Evolutionary conservation across 257 asterid species (phyloP), one percentile per base, ranked within the genome.

Genomic region (Ilex asprella): DNA sequence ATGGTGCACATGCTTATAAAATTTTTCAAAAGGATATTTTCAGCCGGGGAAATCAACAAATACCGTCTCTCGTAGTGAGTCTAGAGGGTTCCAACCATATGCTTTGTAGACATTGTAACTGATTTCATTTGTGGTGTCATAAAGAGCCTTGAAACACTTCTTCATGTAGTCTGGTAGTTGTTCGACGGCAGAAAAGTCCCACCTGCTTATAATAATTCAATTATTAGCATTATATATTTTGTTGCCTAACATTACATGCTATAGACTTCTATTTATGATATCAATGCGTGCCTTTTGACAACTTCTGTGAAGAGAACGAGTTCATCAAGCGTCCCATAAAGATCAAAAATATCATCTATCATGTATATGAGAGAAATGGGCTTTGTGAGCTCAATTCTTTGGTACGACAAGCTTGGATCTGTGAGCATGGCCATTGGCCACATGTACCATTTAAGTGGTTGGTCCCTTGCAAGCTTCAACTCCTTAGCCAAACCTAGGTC

Each of bases 331-430:
- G 76, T 66, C n/a, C 81, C 81, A 31, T 72, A 78, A 15, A 75
- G 70, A 60, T 81, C 74, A 30, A 77, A 77, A 13, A 81, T 62
- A 30, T 81, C 83, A 32, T 81, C 83, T 62, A 81, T 58, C 56
- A 81, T 49, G 77, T 78, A 81, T 50, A 78, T 47, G 30, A 81
- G 74, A 30, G 81, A 68, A 15, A 75, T 69, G 21, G 72, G 63
- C 54, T 76, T 72, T 13, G 86, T 63, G 27, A 73, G 70, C 13
- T 69, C 41, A n/a, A 50, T 21, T 29, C 73, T 51, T 32, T 51
- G 61, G 11, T n/a, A 32, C 35, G 3, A 51, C n/a, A 56, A 62
- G 32, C 16, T 32, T 12, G 69, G 64, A 59, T 62, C 64, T 13
- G 30, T 29, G 57, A 43, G 59, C 31, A 39, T 10, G 16, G 53